Evolutionary conservation across 140 eudicot species (phyloP), one percentile per base, ranked within the genome.

Genomic region (Anethum foeniculum): DNA sequence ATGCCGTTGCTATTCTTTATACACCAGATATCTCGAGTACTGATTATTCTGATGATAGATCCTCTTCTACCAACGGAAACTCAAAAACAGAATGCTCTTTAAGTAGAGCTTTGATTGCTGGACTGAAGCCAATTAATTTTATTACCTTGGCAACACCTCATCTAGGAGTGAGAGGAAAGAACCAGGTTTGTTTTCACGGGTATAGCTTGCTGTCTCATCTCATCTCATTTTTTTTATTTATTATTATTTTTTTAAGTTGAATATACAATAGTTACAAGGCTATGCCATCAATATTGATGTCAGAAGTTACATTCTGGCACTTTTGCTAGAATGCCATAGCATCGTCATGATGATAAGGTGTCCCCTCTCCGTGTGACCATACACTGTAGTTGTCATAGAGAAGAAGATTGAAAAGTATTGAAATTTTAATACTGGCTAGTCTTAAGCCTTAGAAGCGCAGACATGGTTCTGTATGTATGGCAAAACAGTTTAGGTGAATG

Each of bases 121-220:
- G 97, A 47, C 85, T 95, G 85, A 93, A 95, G 78, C 97, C 97
- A 30, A 87, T 95, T 51, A 91, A 87, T 82, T 95, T 95, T 85
- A 89, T 95, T 79, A 92, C 97, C 79, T 83, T 95, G 79, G 99
- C 97, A 56, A 91, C 97, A 49, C 99, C 99, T 19, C 99, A 95
- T 89, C 93, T 95, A 27, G 99, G 99, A 84, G 97, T 92, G 80
- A 90, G 99, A 88, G 99, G 99, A 78, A 92, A 89, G 84, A 95
- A 91, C 76, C 97, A 95, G 99, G 99, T 95, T 85, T 16, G 74
- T 75, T 76, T 77, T 32, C 47, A 34, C 18, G 28, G 64, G 74
- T 80, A 41, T 64, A 36, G 34, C 52, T 69, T 72, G 21, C 71
- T 51, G 6, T 43, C 80, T 28, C 80, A 13, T 44, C 77, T 19